Evolutionary conservation across 1,284 basidiomycete species (phyloP).

Genomic region (Ganoderma resinaceum): DNA sequence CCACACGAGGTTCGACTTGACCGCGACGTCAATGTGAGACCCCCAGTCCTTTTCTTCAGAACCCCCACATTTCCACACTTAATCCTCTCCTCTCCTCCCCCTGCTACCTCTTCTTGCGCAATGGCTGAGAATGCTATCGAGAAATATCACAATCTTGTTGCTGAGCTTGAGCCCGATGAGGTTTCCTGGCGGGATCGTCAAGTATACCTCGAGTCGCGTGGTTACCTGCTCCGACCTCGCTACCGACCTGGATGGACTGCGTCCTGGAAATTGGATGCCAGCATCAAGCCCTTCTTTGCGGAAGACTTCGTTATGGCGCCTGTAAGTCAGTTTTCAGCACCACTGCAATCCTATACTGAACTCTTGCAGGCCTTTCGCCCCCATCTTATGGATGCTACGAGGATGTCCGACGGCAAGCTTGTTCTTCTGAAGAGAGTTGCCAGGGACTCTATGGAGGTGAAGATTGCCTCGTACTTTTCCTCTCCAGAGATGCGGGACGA

Average conservation of each 20-base stretch:
- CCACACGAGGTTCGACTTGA: background rate
- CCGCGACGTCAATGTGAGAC: background rate
- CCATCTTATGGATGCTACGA: background rate
- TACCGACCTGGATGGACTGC: constrained; percentile 21
- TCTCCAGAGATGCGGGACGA: background rate
- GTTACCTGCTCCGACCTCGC: constrained; percentile 22
- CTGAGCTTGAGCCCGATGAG: background rate
- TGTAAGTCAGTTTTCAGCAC: background rate
- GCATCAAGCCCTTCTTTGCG: constrained; percentile 6
- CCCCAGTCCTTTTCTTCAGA: too few relatives aligned
- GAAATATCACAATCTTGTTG: background rate
- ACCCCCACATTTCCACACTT: too few relatives aligned
- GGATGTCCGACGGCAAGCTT: background rate
- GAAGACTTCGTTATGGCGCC: background rate
- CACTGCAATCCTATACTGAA: background rate
- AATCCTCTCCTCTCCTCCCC: background rate
- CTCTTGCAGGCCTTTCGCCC: background rate
- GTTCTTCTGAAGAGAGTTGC: background rate
- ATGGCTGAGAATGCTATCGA: background rate
- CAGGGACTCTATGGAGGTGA: background rate
- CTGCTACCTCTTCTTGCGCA: background rate
- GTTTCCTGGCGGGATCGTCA: background rate
- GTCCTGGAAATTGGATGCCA: constrained; percentile 18
- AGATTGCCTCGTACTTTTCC: background rate
- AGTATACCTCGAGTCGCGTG: constrained; percentile 1